phyloP scores from a whole-genome alignment of 257 asterid genomes.

The Solanum ossicruentum region DNA sequence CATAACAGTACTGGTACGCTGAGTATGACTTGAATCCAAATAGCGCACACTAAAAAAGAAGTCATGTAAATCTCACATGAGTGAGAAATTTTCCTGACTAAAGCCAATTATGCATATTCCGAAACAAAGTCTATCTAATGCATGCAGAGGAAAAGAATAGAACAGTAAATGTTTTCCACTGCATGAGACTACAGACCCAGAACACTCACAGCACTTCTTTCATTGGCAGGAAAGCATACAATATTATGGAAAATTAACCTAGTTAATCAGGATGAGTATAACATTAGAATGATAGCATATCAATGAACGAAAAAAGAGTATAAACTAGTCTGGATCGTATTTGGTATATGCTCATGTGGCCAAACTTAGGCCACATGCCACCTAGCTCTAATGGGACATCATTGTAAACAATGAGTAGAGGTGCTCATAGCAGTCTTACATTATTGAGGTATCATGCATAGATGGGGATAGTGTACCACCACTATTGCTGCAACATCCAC shows the following conservation, averaged over 20 bases:
- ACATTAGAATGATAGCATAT: background rate
- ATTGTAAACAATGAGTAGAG: background rate
- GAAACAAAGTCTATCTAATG: background rate
- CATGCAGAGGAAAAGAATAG: background rate
- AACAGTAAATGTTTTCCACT: background rate
- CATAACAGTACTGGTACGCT: background rate
- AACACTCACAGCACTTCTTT: background rate
- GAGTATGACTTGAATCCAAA: background rate
- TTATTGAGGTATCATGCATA: conserved; percentile 66
- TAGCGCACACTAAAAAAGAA: background rate
- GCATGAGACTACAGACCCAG: background rate
- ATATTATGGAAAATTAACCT: background rate
- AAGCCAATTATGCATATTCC: background rate
- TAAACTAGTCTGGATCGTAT: background rate
- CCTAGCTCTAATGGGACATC: background rate
- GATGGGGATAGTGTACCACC: conserved; percentile 38
- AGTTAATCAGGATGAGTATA: background rate
- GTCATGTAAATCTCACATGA: background rate
- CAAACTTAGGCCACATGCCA: background rate
- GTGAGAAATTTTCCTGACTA: background rate
- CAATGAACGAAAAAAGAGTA: background rate
- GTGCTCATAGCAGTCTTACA: conserved; percentile 32
- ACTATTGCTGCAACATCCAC: conserved; percentile 65
- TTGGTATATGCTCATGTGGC: background rate
- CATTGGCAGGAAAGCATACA: background rate